Base-by-base conservation (phyloP, 495 filamentous ascomycete genomes). In the Penicillium herquei region DNA sequence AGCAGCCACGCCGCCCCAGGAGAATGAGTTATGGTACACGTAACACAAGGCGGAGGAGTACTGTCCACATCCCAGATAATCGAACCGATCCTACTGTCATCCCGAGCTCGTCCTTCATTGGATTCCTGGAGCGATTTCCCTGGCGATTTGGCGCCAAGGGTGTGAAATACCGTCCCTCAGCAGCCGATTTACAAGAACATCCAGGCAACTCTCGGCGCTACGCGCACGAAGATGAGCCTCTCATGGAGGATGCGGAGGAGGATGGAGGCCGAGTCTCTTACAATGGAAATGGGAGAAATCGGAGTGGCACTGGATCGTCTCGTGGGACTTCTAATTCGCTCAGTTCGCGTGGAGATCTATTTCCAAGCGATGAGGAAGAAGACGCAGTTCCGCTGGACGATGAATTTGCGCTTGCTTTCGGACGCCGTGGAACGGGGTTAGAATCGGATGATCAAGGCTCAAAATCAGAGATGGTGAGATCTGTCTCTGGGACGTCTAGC, bases 361-460 rank as follows among this genome's bases (percentile, higher is more conserved):
- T 96, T 58, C 91, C 90, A 1, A 97, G 93, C 61, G 92, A 96
- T 56, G 94, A 97, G 56, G 90, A 88, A 53, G 86, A 91, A 67
- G 90, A 98, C 78, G 94, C 94, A 1, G 84, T 97, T 21, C 92
- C 94, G 1, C 74, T 98, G 49, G 90, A 92, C 61, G 94, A 98
- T 70, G 94, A 98, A 63, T 96, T 98, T 61, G 84, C 90, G 1
- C 84, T 96, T 71, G 81, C 83, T 1, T 71, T 96, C 30, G 86
- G 87, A 31, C 79, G 87, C 39, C 79, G 85, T 32, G 81, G 79
- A 30, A 89, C 87, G 0, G 81, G 72, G 7, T 61, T 80, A 17
- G 80, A 78, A 30, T 73, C 77, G 7, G 85, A 94, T 57, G 92
- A 95, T 61, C 81, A 81, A 43, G 89, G 87, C 55, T 84, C 83